These are phyloP conservation scores for Nidularia pulvinata DNA, from an alignment of 768 basidiomycete species.

Conservation along the genomic window DNA sequence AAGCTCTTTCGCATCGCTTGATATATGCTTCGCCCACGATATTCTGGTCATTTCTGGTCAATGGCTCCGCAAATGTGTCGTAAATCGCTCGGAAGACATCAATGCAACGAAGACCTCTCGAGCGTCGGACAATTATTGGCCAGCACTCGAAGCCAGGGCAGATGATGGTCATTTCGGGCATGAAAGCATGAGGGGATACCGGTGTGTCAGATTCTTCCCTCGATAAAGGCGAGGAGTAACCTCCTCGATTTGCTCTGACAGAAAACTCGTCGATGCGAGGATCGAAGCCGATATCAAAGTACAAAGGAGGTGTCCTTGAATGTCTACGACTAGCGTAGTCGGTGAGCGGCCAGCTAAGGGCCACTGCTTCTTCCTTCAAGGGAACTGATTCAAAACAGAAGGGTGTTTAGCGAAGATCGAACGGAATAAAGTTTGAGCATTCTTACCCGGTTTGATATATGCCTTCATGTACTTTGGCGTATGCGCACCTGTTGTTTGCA, in stretches of 20 bases:
- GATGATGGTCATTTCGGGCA: conserved; percentile 50
- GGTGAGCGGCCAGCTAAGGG: conserved; percentile 47
- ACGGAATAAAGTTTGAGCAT: too few species aligned
- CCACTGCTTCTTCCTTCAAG: conserved; percentile 11
- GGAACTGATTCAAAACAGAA: too few species aligned
- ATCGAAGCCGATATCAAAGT: conserved; percentile 52
- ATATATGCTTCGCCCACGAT: conserved; percentile 21
- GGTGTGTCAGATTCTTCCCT: conserved; percentile 37
- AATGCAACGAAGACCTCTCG: conserved; percentile 45
- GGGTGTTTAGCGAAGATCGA: too few species aligned
- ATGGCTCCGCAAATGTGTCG: conserved; percentile 38
- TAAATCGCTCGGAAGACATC: conserved; percentile 64
- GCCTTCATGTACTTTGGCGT: conserved; percentile 23
- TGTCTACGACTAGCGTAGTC: conserved; percentile 29
- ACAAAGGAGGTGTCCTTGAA: conserved; percentile 30
- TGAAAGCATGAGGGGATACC: conserved; percentile 35
- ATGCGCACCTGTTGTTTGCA: not conserved
- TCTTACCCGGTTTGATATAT: conserved; percentile 19
- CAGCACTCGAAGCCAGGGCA: conserved; percentile 35
- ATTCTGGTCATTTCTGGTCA: conserved; percentile 41
- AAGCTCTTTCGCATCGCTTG: conserved; percentile 36
- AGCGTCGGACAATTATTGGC: conserved; percentile 39
- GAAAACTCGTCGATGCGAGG: conserved; percentile 20
- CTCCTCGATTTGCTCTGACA: conserved; percentile 18
- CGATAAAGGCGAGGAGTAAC: conserved; percentile 20